Conservation (phyloP, 257 asterid species). For the Apocynum venetum region DNA sequence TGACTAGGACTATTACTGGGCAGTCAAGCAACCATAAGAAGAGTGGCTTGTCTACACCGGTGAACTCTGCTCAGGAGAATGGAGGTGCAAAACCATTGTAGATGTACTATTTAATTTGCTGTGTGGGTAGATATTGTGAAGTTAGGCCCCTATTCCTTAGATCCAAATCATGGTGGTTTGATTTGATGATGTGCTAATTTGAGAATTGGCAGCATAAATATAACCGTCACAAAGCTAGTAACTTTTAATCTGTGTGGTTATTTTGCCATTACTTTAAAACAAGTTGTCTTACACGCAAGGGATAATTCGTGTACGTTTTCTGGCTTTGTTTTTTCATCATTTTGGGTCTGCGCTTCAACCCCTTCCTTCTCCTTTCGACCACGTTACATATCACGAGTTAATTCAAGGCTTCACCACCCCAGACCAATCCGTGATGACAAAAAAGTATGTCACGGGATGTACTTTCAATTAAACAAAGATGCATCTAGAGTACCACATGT, state of each 20-base stretch:
- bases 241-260: not conserved
- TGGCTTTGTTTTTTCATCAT: not conserved
- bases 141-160: not conserved
- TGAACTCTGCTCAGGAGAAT: constrained; percentile 55
- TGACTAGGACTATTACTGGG: constrained; percentile 81
- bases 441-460: not conserved
- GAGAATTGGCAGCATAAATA: not conserved
- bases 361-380: not conserved
- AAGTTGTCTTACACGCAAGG: not conserved
- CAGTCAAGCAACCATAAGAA: constrained; percentile 48
- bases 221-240: not conserved
- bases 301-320: not conserved
- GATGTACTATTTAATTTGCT: constrained; percentile 3
- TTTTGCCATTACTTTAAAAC: not conserved
- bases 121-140: constrained; percentile 21
- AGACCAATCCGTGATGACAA: not conserved
- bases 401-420: not conserved
- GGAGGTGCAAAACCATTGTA: constrained; percentile 73
- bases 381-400: not conserved
- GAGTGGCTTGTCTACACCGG: constrained; percentile 70
- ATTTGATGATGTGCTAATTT: not conserved
- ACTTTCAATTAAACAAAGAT: not conserved
- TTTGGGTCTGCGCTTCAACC: not conserved
- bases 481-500: not conserved
- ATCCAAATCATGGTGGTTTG: not conserved